Evolutionary conservation across 2,329 filamentous ascomycete species (phyloP).

Genomic region (Aspergillus carbonarius): DNA sequence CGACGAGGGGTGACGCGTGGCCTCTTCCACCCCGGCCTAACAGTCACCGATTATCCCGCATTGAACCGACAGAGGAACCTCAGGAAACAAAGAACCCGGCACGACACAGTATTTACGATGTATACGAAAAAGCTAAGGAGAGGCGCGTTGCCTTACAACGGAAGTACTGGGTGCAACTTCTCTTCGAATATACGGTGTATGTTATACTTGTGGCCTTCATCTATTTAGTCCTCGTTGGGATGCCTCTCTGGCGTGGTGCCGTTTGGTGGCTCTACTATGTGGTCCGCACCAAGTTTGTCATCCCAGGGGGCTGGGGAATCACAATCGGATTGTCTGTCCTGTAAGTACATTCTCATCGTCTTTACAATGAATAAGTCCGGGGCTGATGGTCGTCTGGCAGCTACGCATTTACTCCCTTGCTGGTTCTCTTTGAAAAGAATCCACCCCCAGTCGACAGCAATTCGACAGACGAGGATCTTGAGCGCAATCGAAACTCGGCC

Average conservation of each 20-base stretch:
- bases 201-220: constrained; percentile 38
- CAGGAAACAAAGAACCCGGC: neutral
- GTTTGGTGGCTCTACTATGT: constrained; percentile 46
- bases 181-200: constrained; percentile 44
- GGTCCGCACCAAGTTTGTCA: constrained; percentile 40
- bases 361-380: too few relatives aligned
- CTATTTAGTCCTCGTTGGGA: constrained; percentile 48
- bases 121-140: constrained; percentile 2
- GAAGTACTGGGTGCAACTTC: constrained; percentile 35
- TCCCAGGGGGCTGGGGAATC: constrained; percentile 44
- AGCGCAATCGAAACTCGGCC: constrained; percentile 19
- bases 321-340: constrained; percentile 37
- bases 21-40: constrained; percentile 3
- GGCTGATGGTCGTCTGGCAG: constrained; percentile 10
- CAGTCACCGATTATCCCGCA: neutral
- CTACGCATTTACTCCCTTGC: constrained; percentile 30
- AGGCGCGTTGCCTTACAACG: constrained; percentile 19
- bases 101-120: constrained; percentile 5
- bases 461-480: constrained; percentile 9
- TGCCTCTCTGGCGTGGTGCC: constrained; percentile 48
- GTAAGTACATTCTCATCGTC: constrained; percentile 22
- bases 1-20: neutral
- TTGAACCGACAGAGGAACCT: neutral
- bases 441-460: constrained; percentile 17
- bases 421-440: constrained; percentile 36